phyloP scores from a whole-genome alignment of 225 moss, liverwort and hornwort genomes.

The Lunularia cruciata region DNA sequence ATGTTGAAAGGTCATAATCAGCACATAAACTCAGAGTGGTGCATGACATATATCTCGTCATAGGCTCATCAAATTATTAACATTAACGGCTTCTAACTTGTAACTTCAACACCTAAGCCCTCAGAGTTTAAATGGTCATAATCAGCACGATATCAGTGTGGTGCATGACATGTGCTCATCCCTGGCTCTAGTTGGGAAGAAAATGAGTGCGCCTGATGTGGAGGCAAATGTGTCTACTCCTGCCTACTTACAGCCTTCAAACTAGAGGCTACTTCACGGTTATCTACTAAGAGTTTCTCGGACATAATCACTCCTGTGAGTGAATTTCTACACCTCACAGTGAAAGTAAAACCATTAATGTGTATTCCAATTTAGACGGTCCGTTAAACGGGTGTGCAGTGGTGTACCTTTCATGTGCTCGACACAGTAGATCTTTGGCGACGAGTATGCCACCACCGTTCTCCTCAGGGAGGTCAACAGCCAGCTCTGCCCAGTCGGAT shows the following conservation, averaged over 20 bases:
- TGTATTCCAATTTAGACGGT: neutral
- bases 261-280: too few species aligned
- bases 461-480: slow-evolving; percentile 57
- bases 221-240: too few species aligned
- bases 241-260: too few species aligned
- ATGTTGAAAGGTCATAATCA: slow-evolving; percentile 13
- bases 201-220: too few species aligned
- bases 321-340: neutral
- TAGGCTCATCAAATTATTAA: slow-evolving; percentile 17
- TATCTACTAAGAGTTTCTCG: too few species aligned
- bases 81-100: neutral
- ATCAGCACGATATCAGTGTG: too few species aligned
- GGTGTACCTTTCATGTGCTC: slow-evolving; percentile 67
- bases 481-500: slow-evolving; percentile 73
- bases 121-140: slow-evolving; percentile 11
- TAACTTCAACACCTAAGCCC: neutral
- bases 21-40: slow-evolving; percentile 21
- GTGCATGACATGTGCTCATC: too few species aligned
- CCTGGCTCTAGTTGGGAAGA: too few species aligned
- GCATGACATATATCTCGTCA: too few species aligned
- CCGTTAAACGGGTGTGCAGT: neutral
- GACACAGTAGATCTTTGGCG: slow-evolving; percentile 55
- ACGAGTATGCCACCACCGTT: slow-evolving; percentile 53
- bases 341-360: too few species aligned
- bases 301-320: too few species aligned